phyloP scores from a whole-genome alignment of 2,329 filamentous ascomycete genomes.

The Colletotrichum liriopes region DNA sequence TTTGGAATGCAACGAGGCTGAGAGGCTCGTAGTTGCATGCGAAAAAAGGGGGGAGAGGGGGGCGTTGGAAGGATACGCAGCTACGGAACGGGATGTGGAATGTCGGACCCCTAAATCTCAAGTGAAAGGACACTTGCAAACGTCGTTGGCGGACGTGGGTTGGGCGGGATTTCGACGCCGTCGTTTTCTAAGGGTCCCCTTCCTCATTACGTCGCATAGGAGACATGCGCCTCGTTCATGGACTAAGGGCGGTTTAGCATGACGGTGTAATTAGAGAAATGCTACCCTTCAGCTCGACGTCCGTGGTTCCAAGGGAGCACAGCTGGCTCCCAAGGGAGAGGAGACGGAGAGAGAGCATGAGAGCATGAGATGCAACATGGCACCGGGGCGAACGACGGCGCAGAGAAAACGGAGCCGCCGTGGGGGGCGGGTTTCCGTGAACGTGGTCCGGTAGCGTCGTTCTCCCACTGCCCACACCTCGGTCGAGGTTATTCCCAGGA shows the following conservation, averaged over 20 bases:
- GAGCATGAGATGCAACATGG: neutral
- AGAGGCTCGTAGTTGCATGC: neutral
- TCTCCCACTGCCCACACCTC: neutral
- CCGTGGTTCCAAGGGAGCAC: neutral
- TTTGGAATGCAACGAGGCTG: constrained; percentile 4
- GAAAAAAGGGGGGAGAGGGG: neutral
- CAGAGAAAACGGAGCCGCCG: constrained; percentile 4
- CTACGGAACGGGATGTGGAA: constrained; percentile 3
- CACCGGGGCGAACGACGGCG: neutral
- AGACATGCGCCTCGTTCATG: neutral
- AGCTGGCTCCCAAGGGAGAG: neutral
- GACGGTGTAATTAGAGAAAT: constrained; percentile 3
- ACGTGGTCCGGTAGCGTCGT: constrained; percentile 1
- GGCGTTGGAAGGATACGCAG: neutral
- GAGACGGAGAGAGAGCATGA: neutral
- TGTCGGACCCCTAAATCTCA: constrained; percentile 11
- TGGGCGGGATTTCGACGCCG: constrained; percentile 7
- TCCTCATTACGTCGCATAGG: constrained; percentile 14
- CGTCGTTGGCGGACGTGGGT: neutral
- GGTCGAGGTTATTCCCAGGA: neutral
- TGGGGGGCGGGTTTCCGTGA: neutral
- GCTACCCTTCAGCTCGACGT: neutral
- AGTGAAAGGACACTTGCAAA: neutral
- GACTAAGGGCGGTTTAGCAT: neutral
- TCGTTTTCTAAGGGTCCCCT: constrained; percentile 12